Base-by-base conservation (phyloP, 768 basidiomycete genomes). In the Omphalotus guepiniiformis region DNA sequence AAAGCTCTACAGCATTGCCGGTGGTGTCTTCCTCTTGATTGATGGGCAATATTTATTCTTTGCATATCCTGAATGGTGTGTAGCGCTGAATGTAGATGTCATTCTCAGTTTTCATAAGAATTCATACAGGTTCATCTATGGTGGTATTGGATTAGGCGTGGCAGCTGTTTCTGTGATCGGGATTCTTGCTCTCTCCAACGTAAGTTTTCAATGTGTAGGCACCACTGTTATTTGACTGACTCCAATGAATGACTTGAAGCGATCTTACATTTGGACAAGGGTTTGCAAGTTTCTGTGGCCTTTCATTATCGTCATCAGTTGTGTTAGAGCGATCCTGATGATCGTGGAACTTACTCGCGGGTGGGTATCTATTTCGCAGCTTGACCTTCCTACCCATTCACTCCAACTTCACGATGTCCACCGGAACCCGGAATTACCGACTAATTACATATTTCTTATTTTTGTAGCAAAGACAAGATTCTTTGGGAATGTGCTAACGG, bases 401-500 rank as follows among this genome's bases (percentile, higher is more conserved):
- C 49, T 29, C 9, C 9, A 32, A 32, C 9, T 9, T 9, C n/a
- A n/a, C 9, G n/a, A n/a, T n/a, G 9, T 32, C 9, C n/a, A 9
- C n/a, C 30, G 30, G 30, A n/a, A 32, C n/a, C 30, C 30, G 30
- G 30, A n/a, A 9, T 9, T 9, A 9, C n/a, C 30, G n/a, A 32
- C 30, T 32, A n/a, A 32, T n/a, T 9, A n/a, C 29, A 34, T 42
- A 32, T 34, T 38, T 21, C 16, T 38, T 32, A 16, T 18, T 32
- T 38, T 41, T 40, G 47, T 63, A 85, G 83, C 50, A 75, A 82
- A 63, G 73, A 78, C 66, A 80, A 86, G 54, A 82, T 87, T 53
- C 55, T 68, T 28, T 87, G 85, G 84, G 83, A 85, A 65, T 87
- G 85, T 60, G 70, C 75, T 55, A 79, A 88, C 53, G 85, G 83